Base-by-base conservation (phyloP, 495 filamentous ascomycete genomes). In the Tuber magnatum region DNA sequence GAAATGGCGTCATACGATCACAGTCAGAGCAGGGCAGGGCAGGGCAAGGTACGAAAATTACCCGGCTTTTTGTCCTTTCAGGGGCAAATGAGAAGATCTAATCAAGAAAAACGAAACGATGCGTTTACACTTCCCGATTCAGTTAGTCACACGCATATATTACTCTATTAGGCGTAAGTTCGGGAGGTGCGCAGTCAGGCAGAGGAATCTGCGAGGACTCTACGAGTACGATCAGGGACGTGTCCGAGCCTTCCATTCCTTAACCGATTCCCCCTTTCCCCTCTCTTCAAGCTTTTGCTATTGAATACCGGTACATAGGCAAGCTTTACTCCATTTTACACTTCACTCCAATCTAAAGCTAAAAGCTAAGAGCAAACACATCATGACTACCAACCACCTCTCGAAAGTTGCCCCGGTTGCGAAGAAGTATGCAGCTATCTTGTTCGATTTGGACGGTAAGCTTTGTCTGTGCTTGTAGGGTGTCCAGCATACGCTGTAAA, bases 391-490 rank as follows among this genome's bases (percentile, higher is more conserved):
- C 28, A 28, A 48, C 69, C 39, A 41, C 40, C 44, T 51, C 56
- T 41, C 73, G 56, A 28, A 72, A 81, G 56, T 81, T 79, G 61
- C 75, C 22, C 75, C 78, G 12, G 22, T 81, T 35, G 73, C 71
- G 42, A 81, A 80, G 70, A 85, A 86, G 24, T 96, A 95, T 80
- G 87, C 90, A 80, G 94, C 91, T 14, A 83, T 97, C 42, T 88
- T 97, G 6, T 97, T 97, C 78, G 94, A 97, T 84, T 94, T 97
- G 88, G 94, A 96, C 80, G 93, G 91, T 70, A 83, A 40, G 74
- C 72, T 56, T 39, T 40, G 56, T 35, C 56, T 35, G 14, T 12
- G 18, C n/a, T n/a, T n/a, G n/a, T n/a, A n/a, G 56, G 56, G 28
- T 35, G 12, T 28, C 28, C 12, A 65, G 28, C 28, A 42, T 73